Evolutionary conservation across 2,329 filamentous ascomycete species (phyloP).

Genomic region (Cryphonectria carpinicola): DNA sequence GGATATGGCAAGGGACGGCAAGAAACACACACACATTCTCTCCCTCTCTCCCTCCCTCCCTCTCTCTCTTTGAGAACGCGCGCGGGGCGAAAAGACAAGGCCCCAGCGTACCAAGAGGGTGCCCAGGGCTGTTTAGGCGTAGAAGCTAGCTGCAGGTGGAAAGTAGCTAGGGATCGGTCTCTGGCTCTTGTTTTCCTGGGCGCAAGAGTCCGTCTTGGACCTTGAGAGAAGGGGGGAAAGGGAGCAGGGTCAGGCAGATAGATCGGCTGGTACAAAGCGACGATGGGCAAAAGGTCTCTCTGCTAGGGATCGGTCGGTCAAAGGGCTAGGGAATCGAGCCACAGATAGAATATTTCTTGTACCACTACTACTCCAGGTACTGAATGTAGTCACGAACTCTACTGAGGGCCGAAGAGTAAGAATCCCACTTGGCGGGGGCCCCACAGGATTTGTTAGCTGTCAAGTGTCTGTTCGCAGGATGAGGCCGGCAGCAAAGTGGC

Average conservation of each 20-base stretch:
- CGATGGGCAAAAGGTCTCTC: not conserved
- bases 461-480: not conserved
- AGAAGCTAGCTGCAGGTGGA: not conserved
- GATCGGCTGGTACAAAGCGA: not conserved
- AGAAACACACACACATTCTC: not conserved
- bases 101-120: not conserved
- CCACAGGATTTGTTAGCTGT: not conserved
- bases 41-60: not conserved
- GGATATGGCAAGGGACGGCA: not conserved
- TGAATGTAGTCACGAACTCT: not conserved
- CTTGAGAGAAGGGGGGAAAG: no score
- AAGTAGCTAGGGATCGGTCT: not conserved
- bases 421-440: not conserved
- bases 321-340: not conserved
- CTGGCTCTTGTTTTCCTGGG: not conserved
- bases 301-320: not conserved
- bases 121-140: not conserved
- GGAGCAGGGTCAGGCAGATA: not conserved
- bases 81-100: not conserved
- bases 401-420: not conserved
- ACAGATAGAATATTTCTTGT: no score
- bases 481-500: not conserved
- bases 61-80: not conserved
- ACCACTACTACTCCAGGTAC: no score
- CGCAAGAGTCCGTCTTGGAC: no score